These are phyloP conservation scores for Aspergillus cavernicola DNA, from an alignment of 495 filamentous ascomycete species.

Conservation along the genomic window DNA sequence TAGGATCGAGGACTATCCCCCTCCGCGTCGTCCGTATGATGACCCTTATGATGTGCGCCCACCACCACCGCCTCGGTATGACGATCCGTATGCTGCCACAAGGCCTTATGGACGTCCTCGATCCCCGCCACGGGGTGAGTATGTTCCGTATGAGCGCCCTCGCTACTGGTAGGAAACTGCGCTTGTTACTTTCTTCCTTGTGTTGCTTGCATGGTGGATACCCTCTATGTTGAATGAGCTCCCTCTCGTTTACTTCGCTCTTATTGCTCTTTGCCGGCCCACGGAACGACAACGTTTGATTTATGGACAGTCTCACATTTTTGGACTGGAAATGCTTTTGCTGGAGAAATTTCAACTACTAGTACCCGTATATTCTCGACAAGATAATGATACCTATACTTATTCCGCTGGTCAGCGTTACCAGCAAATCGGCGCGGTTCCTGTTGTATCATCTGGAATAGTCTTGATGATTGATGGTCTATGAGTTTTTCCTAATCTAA, in stretches of 20 bases:
- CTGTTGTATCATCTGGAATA: slow-evolving; percentile 6
- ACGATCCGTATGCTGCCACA: slow-evolving; percentile 43
- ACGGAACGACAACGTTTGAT: slow-evolving; percentile 3
- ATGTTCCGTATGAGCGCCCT: slow-evolving; percentile 43
- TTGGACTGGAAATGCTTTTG: slow-evolving; percentile 7
- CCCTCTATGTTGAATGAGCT: slow-evolving; percentile 18
- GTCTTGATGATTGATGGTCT: slow-evolving; percentile 5
- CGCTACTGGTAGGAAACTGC: slow-evolving; percentile 41
- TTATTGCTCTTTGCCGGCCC: slow-evolving; percentile 2
- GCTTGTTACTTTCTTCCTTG: slow-evolving; percentile 7
- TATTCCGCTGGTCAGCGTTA: slow-evolving; percentile 5
- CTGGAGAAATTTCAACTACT: slow-evolving; percentile 3
- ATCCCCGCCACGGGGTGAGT: slow-evolving; percentile 40
- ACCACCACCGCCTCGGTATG: slow-evolving; percentile 44
- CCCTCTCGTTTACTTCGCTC: slow-evolving; percentile 1
- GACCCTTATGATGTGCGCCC: slow-evolving; percentile 47
- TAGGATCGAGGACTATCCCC: slow-evolving; percentile 69
- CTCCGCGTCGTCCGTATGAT: slow-evolving; percentile 50
- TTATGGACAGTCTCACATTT: neutral
- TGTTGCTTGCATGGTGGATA: slow-evolving; percentile 23
- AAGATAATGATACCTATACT: slow-evolving; percentile 9
- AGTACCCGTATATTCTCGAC: no score
- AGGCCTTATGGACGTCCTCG: slow-evolving; percentile 45
- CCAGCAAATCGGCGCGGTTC: neutral
- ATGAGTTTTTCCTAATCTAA: neutral